Evolutionary conservation across 176 grass and related monocot species (phyloP).

Genomic region (Rhipidocladum racemiflorum): DNA sequence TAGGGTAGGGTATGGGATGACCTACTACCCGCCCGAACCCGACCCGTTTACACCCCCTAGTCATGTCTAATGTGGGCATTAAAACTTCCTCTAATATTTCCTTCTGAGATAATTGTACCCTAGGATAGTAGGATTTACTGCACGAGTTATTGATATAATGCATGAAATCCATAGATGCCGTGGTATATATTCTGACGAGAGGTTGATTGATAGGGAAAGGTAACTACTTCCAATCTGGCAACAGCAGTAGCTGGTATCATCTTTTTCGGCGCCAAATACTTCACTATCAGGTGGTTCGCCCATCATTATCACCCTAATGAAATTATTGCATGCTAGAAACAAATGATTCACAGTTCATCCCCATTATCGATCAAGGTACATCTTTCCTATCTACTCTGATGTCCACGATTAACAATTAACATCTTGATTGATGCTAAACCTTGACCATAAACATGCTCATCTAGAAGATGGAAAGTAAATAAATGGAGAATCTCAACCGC

Average conservation of each 20-base stretch:
- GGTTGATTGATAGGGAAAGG: background rate
- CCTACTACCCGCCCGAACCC: too few species aligned
- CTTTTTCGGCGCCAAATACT: background rate
- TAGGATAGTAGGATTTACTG: background rate
- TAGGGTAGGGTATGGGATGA: too few species aligned
- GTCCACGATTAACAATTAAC: background rate
- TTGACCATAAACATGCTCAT: background rate
- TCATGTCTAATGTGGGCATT: background rate
- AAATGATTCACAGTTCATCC: slow-evolving; percentile 1
- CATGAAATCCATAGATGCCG: background rate
- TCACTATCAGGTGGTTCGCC: slow-evolving; percentile 19
- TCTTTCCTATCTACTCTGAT: background rate
- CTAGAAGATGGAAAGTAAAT: background rate
- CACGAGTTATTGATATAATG: too few species aligned
- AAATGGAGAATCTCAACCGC: background rate
- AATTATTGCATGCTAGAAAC: slow-evolving; percentile 20
- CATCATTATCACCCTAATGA: slow-evolving; percentile 10
- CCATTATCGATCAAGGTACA: background rate
- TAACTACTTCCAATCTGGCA: background rate
- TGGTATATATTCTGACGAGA: background rate
- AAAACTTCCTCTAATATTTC: background rate
- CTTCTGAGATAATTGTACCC: background rate
- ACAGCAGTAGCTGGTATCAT: background rate
- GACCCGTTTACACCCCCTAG: too few species aligned
- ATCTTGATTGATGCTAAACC: background rate